phyloP scores from a whole-genome alignment of 1,139 yeast species.

The Pichia sp. region DNA sequence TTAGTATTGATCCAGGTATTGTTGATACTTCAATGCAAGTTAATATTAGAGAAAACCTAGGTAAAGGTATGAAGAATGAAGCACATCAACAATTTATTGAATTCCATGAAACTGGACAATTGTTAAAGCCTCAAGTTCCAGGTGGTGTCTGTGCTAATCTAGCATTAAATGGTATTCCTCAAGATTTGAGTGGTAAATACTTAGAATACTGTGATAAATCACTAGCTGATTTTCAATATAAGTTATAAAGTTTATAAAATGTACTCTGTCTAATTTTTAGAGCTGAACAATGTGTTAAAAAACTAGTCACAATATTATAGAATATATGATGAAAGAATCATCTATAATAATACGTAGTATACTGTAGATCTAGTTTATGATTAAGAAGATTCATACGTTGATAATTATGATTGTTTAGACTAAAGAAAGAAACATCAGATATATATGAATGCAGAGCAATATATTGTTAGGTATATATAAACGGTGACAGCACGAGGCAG shows the following conservation, averaged over 20 bases:
- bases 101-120: slow-evolving; percentile 46
- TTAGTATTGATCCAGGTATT: slow-evolving; percentile 89
- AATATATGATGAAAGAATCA: too few species aligned
- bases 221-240: slow-evolving; percentile 15
- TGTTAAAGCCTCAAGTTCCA: slow-evolving; percentile 63
- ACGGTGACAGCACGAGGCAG: too few species aligned
- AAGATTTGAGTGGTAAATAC: slow-evolving; percentile 54
- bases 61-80: slow-evolving; percentile 50
- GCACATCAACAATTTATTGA: slow-evolving; percentile 54
- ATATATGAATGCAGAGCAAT: too few species aligned
- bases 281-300: too few species aligned
- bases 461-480: too few species aligned
- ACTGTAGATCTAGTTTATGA: too few species aligned
- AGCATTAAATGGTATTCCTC: slow-evolving; percentile 50
- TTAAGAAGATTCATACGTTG: too few species aligned
- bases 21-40: slow-evolving; percentile 84
- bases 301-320: too few species aligned
- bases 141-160: slow-evolving; percentile 62
- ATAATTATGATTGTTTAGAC: too few species aligned
- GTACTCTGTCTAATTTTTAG: too few species aligned
- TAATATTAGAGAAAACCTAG: slow-evolving; percentile 59
- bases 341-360: too few species aligned
- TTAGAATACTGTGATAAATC: slow-evolving; percentile 51
- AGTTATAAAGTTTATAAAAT: neutral
- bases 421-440: too few species aligned